These are phyloP conservation scores for Balamuthia mandrillaris DNA, from an alignment of 208 protist genomes.

Conservation along the genomic window DNA sequence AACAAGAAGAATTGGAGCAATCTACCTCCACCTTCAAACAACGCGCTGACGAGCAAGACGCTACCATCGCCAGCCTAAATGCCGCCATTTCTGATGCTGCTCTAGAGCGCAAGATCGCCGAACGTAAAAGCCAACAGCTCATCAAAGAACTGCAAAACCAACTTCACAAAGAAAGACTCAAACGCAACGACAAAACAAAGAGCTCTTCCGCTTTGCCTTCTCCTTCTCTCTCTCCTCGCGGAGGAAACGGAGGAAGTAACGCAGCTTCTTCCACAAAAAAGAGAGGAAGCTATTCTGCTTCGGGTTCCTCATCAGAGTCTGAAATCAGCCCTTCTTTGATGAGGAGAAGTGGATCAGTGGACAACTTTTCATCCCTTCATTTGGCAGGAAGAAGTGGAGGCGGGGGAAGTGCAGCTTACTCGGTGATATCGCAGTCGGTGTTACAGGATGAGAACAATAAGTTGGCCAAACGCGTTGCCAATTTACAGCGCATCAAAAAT, in stretches of 20 bases:
- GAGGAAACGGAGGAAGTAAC: not conserved
- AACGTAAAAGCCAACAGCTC: not conserved
- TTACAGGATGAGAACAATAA: no score
- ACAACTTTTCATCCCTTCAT: no score
- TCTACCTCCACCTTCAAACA: not conserved
- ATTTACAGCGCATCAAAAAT: no score
- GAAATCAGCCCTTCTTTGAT: no score
- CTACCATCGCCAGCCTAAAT: not conserved
- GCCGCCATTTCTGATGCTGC: not conserved
- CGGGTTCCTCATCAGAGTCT: not conserved
- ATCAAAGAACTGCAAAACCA: conserved; percentile 3
- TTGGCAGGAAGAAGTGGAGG: no score
- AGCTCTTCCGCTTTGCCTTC: not conserved
- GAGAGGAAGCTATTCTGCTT: not conserved
- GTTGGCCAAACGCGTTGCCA: no score
- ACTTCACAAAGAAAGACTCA: not conserved
- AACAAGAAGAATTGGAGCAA: not conserved
- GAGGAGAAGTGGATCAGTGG: no score
- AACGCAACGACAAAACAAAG: not conserved
- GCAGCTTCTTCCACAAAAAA: not conserved
- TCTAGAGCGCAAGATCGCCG: not conserved
- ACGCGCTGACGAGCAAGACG: not conserved
- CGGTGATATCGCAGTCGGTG: no score
- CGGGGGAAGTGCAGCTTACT: no score
- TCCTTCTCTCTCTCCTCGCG: not conserved